Base-by-base conservation (phyloP, 163 green algal species). In the Coccomyxa subellipsoidea region DNA sequence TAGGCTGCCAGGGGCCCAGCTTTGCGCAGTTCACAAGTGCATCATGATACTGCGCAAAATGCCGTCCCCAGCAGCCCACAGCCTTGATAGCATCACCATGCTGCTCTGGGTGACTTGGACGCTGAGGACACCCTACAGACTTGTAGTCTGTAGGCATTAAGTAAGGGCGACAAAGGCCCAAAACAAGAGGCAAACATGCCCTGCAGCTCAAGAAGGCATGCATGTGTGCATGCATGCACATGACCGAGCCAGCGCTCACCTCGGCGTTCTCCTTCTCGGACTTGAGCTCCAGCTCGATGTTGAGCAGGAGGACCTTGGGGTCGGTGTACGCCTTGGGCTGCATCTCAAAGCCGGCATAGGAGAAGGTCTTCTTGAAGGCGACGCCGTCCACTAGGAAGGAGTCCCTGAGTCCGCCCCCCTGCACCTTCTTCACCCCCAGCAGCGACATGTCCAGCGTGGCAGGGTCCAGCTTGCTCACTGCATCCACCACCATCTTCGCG, bases 341-440 rank as follows among this genome's bases (percentile, higher is more conserved):
- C 94, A 99, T 97, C 93, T 99, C 96, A 85, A 99, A 99, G 38
- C 96, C 96, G 38, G 96, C 96, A 84, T 99, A 99, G 15, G 90
- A 95, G 87, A 99, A 99, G 25, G 96, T 99, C 87, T 99, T 99
- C 86, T 98, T 98, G 91, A 99, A 99, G 4, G 96, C 96, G 35
- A 99, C 96, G 12, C 96, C 96, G 80, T 98, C 90, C 71, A 99
- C 96, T 47, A 99, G 89, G 90, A 99, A 99, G 10, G 90, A 96
- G 89, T 99, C 96, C 9, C 94, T 86, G 85, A 99, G 93, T 31
- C 93, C 95, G 23, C 96, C 96, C 47, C 96, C 96, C 85, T 92
- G 88, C 70, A 90, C 94, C 87, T 99, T 99, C 85, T 99, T 98
- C 54, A 95, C 87, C 73, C 96, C 96, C 76, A 99, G 93, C 90